Evolutionary conservation across 306 rosid genomes (phyloP), one percentile per base, ranked within the genome.

Genomic region (Corylus heterophylla): DNA sequence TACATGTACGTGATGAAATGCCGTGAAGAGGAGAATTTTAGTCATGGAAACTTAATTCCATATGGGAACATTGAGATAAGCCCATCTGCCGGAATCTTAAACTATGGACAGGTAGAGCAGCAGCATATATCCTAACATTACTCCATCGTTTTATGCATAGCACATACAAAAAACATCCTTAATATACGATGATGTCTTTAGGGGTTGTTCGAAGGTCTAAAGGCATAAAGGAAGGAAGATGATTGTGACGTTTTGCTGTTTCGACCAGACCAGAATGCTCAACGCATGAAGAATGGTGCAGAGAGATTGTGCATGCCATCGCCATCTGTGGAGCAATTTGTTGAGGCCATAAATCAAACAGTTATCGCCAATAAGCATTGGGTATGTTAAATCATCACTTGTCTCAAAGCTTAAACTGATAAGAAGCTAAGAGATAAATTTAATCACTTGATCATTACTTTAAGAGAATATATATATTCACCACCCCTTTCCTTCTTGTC

Each of bases 201-300:
- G 97, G 97, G 94, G 10, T 48, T 92, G 75, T 75, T 92, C 47
- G 97, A 92, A 81, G 91, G 97, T 29, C 78, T 88, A 18, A 89
- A 92, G 79, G 97, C 97, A 29, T 67, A 79, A 5, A 84, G 94
- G 47, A 87, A 78, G 12, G 85, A 86, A 79, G 91, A 89, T 75
- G 94, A 84, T 3, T 82, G 58, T 2, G 31, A 1, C 2, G 29
- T 92, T 44, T 63, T 85, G 77, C 10, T 92, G 35, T 92, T 92
- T 66, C 54, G 97, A 22, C 92, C 89, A 0, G 76, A 88, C 73
- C 87, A 89, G 73, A 92, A 92, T 74, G 94, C 89, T 31, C 35
- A 44, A 10, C 89, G 97, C 18, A 82, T 92, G 91, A 82, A 82
- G 85, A 69, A 25, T 27, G 94, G 94, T 0, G 89, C 92, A 74